Conservation (phyloP, 2,329 filamentous ascomycete species). For the Penicillium polonicum region DNA sequence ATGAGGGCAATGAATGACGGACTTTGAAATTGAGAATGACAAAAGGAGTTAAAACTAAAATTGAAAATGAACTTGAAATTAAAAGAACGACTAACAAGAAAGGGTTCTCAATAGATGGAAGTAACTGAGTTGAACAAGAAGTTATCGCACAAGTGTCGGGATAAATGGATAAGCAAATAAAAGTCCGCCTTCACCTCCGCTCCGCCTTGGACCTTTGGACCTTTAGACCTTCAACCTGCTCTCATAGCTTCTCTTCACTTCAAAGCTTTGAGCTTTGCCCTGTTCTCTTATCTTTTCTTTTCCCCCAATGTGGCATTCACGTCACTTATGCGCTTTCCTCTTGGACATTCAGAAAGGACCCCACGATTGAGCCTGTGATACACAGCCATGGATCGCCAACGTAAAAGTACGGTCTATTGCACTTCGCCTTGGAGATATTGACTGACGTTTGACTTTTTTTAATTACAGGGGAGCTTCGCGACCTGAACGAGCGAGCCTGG, state of each 20-base stretch:
- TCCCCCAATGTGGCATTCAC: conserved; percentile 41
- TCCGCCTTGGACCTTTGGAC: conserved; percentile 19
- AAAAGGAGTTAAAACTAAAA: background rate
- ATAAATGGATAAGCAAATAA: conserved; percentile 9
- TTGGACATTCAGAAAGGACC: conserved; percentile 39
- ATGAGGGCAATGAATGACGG: background rate
- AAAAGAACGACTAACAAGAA: background rate
- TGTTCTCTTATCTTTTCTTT: background rate
- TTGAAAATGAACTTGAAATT: background rate
- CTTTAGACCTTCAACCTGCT: background rate
- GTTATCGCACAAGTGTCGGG: conserved; percentile 1
- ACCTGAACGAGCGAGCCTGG: conserved; percentile 85
- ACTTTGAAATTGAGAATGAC: background rate
- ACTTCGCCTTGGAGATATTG: background rate
- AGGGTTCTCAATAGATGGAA: background rate
- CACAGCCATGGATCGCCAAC: conserved; percentile 49
- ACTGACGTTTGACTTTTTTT: background rate
- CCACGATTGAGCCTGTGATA: conserved; percentile 31
- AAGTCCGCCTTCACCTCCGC: conserved; percentile 22
- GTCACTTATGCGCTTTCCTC: conserved; percentile 37
- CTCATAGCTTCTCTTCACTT: background rate
- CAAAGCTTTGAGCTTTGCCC: background rate
- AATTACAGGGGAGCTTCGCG: conserved; percentile 76
- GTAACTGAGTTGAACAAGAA: background rate
- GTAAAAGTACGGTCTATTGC: conserved; percentile 44